Evolutionary conservation across 2,329 filamentous ascomycete species (phyloP).

Genomic region (Fusarium incarnatum): DNA sequence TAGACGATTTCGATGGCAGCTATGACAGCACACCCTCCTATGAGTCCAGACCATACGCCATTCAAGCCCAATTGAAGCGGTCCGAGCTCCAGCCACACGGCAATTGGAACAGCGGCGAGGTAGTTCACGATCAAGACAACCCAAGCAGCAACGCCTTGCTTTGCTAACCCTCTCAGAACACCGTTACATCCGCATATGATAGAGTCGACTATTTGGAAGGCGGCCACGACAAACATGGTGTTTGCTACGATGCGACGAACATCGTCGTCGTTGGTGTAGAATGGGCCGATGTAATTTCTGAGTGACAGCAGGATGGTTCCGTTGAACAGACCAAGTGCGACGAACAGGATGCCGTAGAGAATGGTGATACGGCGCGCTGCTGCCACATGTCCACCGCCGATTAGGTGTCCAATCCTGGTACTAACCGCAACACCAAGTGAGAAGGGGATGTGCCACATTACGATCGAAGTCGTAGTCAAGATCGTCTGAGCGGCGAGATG

Average conservation of each 20-base stretch:
- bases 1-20: slow-evolving; percentile 18
- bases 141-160: slow-evolving; percentile 28
- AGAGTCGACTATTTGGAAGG: slow-evolving; percentile 23
- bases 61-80: slow-evolving; percentile 7
- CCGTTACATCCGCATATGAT: slow-evolving; percentile 34
- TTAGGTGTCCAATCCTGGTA: slow-evolving; percentile 25
- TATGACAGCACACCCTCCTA: slow-evolving; percentile 9
- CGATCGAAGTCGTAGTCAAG: slow-evolving; percentile 54
- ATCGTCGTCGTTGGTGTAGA: slow-evolving; percentile 20
- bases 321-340: slow-evolving; percentile 14
- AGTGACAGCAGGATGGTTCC: slow-evolving; percentile 12
- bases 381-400: slow-evolving; percentile 19
- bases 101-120: slow-evolving; percentile 28
- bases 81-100: slow-evolving; percentile 25
- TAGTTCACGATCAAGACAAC: slow-evolving; percentile 34
- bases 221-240: slow-evolving; percentile 16
- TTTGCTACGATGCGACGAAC: slow-evolving; percentile 11
- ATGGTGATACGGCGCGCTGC: slow-evolving; percentile 15
- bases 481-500: slow-evolving; percentile 58
- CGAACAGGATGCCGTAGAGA: slow-evolving; percentile 27
- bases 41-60: slow-evolving; percentile 33
- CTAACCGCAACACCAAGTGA: slow-evolving; percentile 54
- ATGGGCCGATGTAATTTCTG: slow-evolving; percentile 10
- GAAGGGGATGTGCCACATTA: slow-evolving; percentile 59
- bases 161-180: slow-evolving; percentile 23